Conservation (phyloP, 2,329 filamentous ascomycete species). For the Lachnellula occidentalis region DNA sequence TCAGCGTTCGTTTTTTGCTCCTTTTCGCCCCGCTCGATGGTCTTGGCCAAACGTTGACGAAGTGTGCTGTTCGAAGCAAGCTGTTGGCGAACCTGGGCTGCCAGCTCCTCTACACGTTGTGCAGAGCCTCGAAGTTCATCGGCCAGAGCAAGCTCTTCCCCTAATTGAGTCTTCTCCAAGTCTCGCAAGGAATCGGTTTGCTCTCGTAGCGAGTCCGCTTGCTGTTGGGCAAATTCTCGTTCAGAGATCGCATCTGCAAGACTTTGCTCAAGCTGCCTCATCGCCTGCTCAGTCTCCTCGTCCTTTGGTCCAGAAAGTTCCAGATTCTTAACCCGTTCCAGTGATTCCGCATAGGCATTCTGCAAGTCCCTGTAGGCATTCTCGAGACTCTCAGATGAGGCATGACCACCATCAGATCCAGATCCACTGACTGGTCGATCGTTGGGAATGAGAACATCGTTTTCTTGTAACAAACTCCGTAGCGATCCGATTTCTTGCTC, state of each 20-base stretch:
- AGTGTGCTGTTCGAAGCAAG: slow-evolving; percentile 72
- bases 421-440: slow-evolving; percentile 40
- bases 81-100: slow-evolving; percentile 72
- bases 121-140: slow-evolving; percentile 69
- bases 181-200: slow-evolving; percentile 55
- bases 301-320: slow-evolving; percentile 47
- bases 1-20: slow-evolving; percentile 76
- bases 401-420: slow-evolving; percentile 40
- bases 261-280: slow-evolving; percentile 60
- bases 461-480: slow-evolving; percentile 69
- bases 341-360: slow-evolving; percentile 59
- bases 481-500: slow-evolving; percentile 89
- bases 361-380: slow-evolving; percentile 71
- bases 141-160: slow-evolving; percentile 59
- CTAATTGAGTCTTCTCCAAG: slow-evolving; percentile 50
- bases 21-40: slow-evolving; percentile 75
- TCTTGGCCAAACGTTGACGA: slow-evolving; percentile 69
- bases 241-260: slow-evolving; percentile 66
- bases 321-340: slow-evolving; percentile 61
- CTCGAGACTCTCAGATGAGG: slow-evolving; percentile 67
- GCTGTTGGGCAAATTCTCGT: slow-evolving; percentile 64
- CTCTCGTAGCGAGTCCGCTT: slow-evolving; percentile 55
- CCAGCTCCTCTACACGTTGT: slow-evolving; percentile 72
- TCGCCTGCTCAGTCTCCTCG: slow-evolving; percentile 56
- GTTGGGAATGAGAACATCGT: slow-evolving; percentile 71